Percentiles rank a stretch among this genome's conserved stretches.
phyloP scores from a whole-genome alignment of 257 asterid genomes.

The Solanum neorickii region DNA sequence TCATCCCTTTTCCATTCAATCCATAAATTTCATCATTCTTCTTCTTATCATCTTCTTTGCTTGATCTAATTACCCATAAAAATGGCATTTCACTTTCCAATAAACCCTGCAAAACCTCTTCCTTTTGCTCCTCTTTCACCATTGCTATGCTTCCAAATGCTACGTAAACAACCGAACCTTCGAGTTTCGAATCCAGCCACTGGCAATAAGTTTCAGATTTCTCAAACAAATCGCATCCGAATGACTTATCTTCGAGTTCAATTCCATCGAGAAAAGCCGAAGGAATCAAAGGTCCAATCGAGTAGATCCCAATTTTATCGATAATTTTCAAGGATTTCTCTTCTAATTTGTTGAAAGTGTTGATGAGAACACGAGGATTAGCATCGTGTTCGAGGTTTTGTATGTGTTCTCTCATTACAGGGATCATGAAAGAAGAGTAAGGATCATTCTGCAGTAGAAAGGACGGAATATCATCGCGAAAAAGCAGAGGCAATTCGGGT shows the following conservation, averaged over 20 bases:
- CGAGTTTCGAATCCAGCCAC: slow-evolving; percentile 28
- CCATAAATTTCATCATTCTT: slow-evolving; percentile 14
- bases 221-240: slow-evolving; percentile 26
- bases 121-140: slow-evolving; percentile 17
- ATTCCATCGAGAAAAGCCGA: slow-evolving; percentile 18
- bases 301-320: background rate
- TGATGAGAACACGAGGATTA: slow-evolving; percentile 33
- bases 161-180: slow-evolving; percentile 38
- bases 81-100: slow-evolving; percentile 28
- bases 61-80: slow-evolving; percentile 40
- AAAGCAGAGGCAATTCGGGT: slow-evolving; percentile 37
- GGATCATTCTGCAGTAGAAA: slow-evolving; percentile 12
- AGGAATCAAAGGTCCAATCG: slow-evolving; percentile 47
- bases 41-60: background rate
- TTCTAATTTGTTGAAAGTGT: slow-evolving; percentile 39
- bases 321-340: slow-evolving; percentile 4
- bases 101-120: slow-evolving; percentile 41
- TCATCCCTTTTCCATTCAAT: slow-evolving; percentile 21
- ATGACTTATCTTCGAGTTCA: slow-evolving; percentile 9
- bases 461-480: slow-evolving; percentile 42
- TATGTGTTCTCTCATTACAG: slow-evolving; percentile 27
- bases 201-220: slow-evolving; percentile 14
- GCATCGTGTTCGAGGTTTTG: slow-evolving; percentile 15
- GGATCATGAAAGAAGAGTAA: slow-evolving; percentile 7
- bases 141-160: slow-evolving; percentile 47